Evolutionary conservation across 176 grass and related monocot species (phyloP).

Genomic region (Zizania latifolia): DNA sequence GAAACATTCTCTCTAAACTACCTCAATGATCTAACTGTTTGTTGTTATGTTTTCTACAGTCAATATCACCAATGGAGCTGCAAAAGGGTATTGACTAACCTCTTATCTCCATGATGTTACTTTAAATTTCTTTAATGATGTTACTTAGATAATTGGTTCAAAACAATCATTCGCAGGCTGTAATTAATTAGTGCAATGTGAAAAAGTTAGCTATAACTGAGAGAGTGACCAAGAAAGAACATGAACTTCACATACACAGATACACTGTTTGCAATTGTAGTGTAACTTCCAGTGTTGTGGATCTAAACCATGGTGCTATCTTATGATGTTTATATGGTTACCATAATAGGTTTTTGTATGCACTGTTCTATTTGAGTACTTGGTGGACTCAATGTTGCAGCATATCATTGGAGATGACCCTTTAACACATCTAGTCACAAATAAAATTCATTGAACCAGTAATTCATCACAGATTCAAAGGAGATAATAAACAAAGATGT

Average conservation of each 20-base stretch:
- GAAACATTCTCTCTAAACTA: not conserved
- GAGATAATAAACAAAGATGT: not conserved
- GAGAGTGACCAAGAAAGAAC: not conserved
- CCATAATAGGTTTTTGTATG: too few species aligned
- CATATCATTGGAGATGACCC: not conserved
- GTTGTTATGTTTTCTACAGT: conserved; percentile 49
- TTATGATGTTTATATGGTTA: too few species aligned
- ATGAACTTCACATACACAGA: not conserved
- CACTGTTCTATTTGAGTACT: not conserved
- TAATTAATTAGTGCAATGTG: too few species aligned
- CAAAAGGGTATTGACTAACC: conserved; percentile 58
- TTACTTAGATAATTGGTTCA: not conserved
- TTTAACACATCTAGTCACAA: not conserved
- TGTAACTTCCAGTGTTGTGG: not conserved
- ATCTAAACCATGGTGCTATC: too few species aligned
- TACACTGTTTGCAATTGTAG: not conserved
- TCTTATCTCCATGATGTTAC: not conserved
- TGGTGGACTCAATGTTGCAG: not conserved
- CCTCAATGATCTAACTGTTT: conserved; percentile 40
- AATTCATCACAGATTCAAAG: not conserved
- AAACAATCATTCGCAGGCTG: not conserved
- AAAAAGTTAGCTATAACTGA: too few species aligned
- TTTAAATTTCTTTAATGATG: not conserved
- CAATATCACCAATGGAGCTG: conserved; percentile 55
- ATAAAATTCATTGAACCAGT: not conserved